phyloP scores from a whole-genome alignment of 1,139 yeast genomes.

The Candida sanyaensis region DNA sequence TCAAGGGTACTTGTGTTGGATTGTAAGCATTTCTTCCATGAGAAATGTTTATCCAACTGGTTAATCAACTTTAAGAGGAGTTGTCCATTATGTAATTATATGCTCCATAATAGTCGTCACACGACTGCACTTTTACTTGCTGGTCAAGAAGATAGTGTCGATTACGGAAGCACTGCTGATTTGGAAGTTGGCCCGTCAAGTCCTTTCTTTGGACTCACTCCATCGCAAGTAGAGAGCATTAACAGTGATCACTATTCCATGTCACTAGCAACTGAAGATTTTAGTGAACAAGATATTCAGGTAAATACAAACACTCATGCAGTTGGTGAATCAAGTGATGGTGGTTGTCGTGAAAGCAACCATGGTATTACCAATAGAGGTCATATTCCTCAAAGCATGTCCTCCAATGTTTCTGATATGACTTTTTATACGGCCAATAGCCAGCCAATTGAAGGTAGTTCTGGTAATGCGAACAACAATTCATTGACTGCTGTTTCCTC shows the following conservation, averaged over 20 bases:
- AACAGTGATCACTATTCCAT: slow-evolving; percentile 3
- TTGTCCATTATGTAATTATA: slow-evolving; percentile 47
- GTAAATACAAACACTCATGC: background rate
- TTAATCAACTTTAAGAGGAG: slow-evolving; percentile 44
- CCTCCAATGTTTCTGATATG: slow-evolving; percentile 3
- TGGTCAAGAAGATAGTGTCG: slow-evolving; percentile 17
- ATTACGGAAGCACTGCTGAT: slow-evolving; percentile 24
- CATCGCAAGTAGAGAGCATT: slow-evolving; percentile 12
- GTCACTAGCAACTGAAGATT: background rate
- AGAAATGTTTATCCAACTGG: slow-evolving; percentile 48
- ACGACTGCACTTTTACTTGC: slow-evolving; percentile 18
- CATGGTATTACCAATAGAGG: background rate
- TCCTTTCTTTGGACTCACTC: slow-evolving; percentile 9
- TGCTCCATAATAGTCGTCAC: slow-evolving; percentile 16
- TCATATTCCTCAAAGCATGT: slow-evolving; percentile 4
- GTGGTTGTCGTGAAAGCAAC: background rate
- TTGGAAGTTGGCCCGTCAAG: slow-evolving; percentile 16
- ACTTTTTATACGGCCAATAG: slow-evolving; percentile 10
- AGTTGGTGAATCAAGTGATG: background rate
- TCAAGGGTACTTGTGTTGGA: slow-evolving; percentile 43
- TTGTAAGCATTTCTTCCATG: slow-evolving; percentile 49
- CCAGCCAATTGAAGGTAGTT: slow-evolving; percentile 6
- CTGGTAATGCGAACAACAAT: background rate
- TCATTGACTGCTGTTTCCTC: background rate
- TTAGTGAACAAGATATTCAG: background rate